A percentile compares a stretch with the other conserved stretches of the same genome.
phyloP scores from a whole-genome alignment of 257 asterid genomes.

The Leptodermis oblonga region DNA sequence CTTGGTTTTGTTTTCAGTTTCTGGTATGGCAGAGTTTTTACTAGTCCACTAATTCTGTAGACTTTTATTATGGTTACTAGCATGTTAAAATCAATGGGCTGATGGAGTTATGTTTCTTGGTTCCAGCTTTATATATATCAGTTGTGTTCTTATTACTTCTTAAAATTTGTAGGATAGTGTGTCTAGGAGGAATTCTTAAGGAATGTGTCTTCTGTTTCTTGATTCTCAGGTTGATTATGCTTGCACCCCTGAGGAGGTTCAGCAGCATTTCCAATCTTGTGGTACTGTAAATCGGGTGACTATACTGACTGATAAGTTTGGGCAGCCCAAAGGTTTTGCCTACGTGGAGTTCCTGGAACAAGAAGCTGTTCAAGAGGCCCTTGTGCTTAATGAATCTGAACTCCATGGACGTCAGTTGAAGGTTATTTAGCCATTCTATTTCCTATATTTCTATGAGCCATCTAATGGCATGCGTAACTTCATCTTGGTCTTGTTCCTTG shows the following conservation, averaged over 20 bases:
- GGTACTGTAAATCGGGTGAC: constrained; percentile 96
- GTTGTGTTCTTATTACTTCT: background rate
- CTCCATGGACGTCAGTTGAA: constrained; percentile 93
- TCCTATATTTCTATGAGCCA: background rate
- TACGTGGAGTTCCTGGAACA: constrained; percentile 85
- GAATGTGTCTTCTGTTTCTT: constrained; percentile 13
- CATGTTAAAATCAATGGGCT: background rate
- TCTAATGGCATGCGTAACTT: background rate
- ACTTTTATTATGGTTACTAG: too few species aligned
- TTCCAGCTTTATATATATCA: background rate
- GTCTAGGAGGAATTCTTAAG: background rate
- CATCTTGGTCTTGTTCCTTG: background rate
- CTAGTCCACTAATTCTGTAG: background rate
- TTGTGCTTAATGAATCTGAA: constrained; percentile 84
- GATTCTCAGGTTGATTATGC: constrained; percentile 81
- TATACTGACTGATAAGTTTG: constrained; percentile 89
- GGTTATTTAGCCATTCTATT: constrained; percentile 32
- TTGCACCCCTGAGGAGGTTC: constrained; percentile 97
- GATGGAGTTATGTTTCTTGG: background rate
- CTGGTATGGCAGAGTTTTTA: too few species aligned
- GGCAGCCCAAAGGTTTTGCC: constrained; percentile 98
- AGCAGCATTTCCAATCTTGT: constrained; percentile 93
- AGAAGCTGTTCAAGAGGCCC: constrained; percentile 89
- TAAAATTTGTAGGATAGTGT: background rate
- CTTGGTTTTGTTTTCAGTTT: background rate